Percentiles rank a stretch among this genome's conserved stretches.
Conservation (phyloP, 331 rosid species). For the Prunus yedoensis region DNA sequence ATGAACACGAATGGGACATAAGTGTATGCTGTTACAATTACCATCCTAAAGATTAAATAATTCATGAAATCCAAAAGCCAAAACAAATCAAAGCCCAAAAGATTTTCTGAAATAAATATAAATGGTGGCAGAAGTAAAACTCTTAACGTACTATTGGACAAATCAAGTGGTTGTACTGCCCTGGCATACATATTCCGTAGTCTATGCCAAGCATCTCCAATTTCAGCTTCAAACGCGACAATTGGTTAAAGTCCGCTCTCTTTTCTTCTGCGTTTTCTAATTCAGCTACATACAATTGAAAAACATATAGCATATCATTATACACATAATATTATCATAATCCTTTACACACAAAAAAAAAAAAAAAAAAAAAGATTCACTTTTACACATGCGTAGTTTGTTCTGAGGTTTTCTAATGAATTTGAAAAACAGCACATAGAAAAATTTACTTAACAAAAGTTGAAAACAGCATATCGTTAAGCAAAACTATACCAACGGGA, state of each 20-base stretch:
- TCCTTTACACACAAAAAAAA: neutral
- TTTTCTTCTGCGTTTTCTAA: constrained; percentile 39
- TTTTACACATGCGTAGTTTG: neutral
- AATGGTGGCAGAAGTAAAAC: neutral
- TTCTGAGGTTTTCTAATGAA: neutral
- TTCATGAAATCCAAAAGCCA: neutral
- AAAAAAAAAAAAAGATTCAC: neutral
- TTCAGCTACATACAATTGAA: constrained; percentile 26
- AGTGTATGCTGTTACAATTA: neutral
- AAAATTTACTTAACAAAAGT: neutral
- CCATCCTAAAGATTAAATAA: neutral
- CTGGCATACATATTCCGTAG: constrained; percentile 38
- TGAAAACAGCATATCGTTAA: neutral
- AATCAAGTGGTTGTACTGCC: constrained; percentile 55
- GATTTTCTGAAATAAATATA: neutral
- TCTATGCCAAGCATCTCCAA: constrained; percentile 62
- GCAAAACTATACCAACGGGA: neutral
- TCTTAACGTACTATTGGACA: constrained; percentile 65
- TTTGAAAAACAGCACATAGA: neutral
- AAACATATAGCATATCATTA: neutral
- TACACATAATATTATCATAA: neutral
- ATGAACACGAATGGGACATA: neutral
- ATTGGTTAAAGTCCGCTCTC: constrained; percentile 1
- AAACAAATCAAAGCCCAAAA: constrained; percentile 2
- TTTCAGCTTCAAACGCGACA: constrained; percentile 42